These are phyloP conservation scores for Pseudoscleropodium purum DNA, from an alignment of 225 moss, liverwort and hornwort genomes.

Conservation along the genomic window DNA sequence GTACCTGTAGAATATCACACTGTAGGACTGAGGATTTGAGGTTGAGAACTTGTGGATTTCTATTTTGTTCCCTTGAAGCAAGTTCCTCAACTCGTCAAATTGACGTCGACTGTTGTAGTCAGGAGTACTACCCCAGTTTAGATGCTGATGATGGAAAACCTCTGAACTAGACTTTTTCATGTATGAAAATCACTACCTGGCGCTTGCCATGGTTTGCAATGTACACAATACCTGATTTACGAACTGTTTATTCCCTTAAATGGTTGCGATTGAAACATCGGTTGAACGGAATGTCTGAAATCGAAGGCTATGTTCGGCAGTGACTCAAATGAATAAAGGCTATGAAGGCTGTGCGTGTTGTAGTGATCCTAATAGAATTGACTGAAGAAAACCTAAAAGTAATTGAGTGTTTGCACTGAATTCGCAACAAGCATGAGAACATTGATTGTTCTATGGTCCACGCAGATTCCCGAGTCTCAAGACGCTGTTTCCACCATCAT, in stretches of 20 bases:
- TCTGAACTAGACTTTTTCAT: neutral
- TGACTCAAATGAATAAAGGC: neutral
- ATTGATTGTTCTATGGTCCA: neutral
- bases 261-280: neutral
- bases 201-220: neutral
- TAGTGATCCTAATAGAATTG: neutral
- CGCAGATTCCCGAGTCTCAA: neutral
- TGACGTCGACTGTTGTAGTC: neutral
- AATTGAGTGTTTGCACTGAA: neutral
- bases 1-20: neutral
- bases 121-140: neutral
- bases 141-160: neutral
- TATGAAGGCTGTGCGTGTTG: neutral
- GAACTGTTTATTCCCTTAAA: neutral
- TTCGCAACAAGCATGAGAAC: neutral
- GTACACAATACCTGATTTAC: neutral
- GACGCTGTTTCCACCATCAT: neutral
- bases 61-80: neutral
- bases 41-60: neutral
- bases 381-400: neutral
- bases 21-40: neutral
- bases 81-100: neutral
- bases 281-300: neutral
- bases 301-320: neutral
- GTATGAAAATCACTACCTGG: neutral